phyloP scores from a whole-genome alignment of 345 rosid genomes.

The Aurinia saxatilis region DNA sequence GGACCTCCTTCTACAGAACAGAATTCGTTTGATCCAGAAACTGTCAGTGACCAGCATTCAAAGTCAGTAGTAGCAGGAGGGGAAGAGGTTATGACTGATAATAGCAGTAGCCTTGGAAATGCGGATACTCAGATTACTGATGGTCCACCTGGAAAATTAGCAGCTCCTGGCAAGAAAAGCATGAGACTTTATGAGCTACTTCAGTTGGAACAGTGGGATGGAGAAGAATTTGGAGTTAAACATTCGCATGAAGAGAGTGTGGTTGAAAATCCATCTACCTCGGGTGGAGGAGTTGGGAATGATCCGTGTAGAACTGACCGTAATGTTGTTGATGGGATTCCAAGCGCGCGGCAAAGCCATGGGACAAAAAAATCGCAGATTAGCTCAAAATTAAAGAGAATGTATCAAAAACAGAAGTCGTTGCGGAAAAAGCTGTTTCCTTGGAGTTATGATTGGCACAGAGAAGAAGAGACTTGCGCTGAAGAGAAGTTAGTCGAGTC shows the following conservation, averaged over 20 bases:
- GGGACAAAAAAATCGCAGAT: slow-evolving; percentile 46
- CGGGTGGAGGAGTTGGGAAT: slow-evolving; percentile 54
- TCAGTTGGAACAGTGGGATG: slow-evolving; percentile 60
- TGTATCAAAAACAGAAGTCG: slow-evolving; percentile 80
- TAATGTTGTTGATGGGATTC: slow-evolving; percentile 24
- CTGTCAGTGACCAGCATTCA: slow-evolving; percentile 28
- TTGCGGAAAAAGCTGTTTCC: slow-evolving; percentile 89
- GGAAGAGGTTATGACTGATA: slow-evolving; percentile 17
- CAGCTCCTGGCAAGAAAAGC: slow-evolving; percentile 60
- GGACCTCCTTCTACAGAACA: slow-evolving; percentile 26
- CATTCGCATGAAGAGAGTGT: slow-evolving; percentile 28
- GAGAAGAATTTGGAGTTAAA: slow-evolving; percentile 20
- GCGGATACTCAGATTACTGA: slow-evolving; percentile 28
- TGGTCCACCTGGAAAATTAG: slow-evolving; percentile 36
- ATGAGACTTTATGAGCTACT: slow-evolving; percentile 84
- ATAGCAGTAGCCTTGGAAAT: slow-evolving; percentile 18
- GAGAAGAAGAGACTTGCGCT: slow-evolving; percentile 51
- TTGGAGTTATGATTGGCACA: slow-evolving; percentile 97
- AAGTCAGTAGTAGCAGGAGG: slow-evolving; percentile 40
- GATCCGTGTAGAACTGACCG: slow-evolving; percentile 33
- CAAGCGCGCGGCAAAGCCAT: slow-evolving; percentile 43
- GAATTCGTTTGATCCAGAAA: slow-evolving; percentile 33
- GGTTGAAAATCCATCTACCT: slow-evolving; percentile 66
- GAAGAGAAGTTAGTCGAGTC: slow-evolving; percentile 61
- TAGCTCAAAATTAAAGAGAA: slow-evolving; percentile 55